phyloP scores from a whole-genome alignment of 2,329 filamentous ascomycete genomes.

The Thelonectria olida region DNA sequence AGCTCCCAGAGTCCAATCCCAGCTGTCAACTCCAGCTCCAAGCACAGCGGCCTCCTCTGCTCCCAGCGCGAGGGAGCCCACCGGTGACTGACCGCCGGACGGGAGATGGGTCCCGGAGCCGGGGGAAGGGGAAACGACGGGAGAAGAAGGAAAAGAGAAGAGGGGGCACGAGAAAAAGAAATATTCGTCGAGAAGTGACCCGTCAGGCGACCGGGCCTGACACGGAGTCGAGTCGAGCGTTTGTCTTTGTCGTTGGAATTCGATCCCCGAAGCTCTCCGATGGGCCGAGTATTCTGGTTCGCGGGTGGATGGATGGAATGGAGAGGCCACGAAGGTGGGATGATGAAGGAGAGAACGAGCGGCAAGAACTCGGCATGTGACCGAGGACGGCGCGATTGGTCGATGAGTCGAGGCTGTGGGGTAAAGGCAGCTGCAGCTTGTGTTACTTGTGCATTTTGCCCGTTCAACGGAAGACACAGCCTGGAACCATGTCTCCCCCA shows the following conservation, averaged over 20 bases:
- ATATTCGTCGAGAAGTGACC: not conserved
- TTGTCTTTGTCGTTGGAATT: slow-evolving; percentile 17
- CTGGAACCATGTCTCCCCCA: not conserved
- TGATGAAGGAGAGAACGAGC: slow-evolving; percentile 10
- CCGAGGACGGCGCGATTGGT: slow-evolving; percentile 23
- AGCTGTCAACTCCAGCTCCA: not conserved
- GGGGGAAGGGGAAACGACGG: not conserved
- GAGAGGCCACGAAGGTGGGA: slow-evolving; percentile 11
- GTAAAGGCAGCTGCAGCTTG: slow-evolving; percentile 13
- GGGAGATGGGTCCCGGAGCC: slow-evolving; percentile 9
- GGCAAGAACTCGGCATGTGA: slow-evolving; percentile 32
- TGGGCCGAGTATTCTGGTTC: slow-evolving; percentile 27
- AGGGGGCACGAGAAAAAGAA: not conserved
- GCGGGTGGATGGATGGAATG: slow-evolving; percentile 28
- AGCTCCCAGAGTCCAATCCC: slow-evolving; percentile 2
- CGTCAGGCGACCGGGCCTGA: not conserved
- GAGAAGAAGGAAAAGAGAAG: not conserved
- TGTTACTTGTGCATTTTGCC: not conserved
- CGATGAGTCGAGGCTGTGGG: slow-evolving; percentile 26
- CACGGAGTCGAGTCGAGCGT: slow-evolving; percentile 5
- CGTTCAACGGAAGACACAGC: too few species aligned
- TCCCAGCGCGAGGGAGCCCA: slow-evolving; percentile 1
- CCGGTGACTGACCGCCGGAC: not conserved
- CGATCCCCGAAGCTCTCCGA: slow-evolving; percentile 26
- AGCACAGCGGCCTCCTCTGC: slow-evolving; percentile 2